Evolutionary conservation across 176 grass and related monocot genomes (phyloP).

Genomic region (Poa pratensis): DNA sequence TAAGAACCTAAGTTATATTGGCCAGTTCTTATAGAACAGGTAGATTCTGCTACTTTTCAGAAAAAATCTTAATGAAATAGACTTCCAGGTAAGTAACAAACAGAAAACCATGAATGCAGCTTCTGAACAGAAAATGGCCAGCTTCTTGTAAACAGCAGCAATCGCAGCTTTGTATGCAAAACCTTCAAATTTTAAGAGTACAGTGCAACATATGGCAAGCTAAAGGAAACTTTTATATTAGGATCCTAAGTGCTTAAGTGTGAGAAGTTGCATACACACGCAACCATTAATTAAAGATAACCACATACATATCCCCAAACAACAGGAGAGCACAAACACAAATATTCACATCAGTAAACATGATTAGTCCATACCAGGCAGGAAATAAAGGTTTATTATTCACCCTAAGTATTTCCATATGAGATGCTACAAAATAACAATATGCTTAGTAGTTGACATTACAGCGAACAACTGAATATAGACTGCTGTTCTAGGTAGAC

Average conservation of each 20-base stretch:
- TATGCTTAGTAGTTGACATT: not conserved
- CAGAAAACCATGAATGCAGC: conserved; percentile 8
- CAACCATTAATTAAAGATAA: not conserved
- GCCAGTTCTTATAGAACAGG: not conserved
- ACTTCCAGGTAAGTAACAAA: not conserved
- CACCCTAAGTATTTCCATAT: not conserved
- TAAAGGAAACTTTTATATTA: not conserved
- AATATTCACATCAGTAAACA: conserved; percentile 1
- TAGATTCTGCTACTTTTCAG: conserved; percentile 4
- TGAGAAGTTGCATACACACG: not conserved
- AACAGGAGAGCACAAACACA: not conserved
- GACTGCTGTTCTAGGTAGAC: not conserved
- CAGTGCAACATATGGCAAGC: not conserved
- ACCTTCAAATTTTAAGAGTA: not conserved
- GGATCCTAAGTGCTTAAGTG: not conserved
- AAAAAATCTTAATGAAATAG: not conserved
- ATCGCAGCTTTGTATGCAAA: not conserved
- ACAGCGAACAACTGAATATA: not conserved
- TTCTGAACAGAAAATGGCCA: not conserved
- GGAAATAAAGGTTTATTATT: not conserved
- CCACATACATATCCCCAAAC: not conserved
- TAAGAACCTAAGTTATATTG: not conserved
- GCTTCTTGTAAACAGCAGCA: not conserved
- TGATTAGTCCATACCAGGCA: not conserved
- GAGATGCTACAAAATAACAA: not conserved